Conservation (phyloP, 192 early-diverging fungal species). For the Podila epicladia region DNA sequence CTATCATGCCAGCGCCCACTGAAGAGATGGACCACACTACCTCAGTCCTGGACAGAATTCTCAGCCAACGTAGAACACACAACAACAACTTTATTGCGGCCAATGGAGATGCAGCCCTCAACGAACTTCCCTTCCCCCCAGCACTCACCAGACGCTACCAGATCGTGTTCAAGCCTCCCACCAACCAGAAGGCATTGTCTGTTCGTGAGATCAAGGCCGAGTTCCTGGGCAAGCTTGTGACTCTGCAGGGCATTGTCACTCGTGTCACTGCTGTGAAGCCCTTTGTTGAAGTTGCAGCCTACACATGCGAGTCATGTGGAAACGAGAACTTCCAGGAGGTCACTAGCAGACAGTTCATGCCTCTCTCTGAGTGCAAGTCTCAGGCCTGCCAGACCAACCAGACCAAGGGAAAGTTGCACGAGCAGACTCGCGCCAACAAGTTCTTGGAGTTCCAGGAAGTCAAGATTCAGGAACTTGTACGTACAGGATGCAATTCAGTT, state of each 20-base stretch:
- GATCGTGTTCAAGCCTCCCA: constrained; percentile 82
- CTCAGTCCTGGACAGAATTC: constrained; percentile 90
- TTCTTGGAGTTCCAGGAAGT: constrained; percentile 97
- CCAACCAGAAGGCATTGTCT: constrained; percentile 69
- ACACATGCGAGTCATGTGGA: constrained; percentile 94
- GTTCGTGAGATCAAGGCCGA: constrained; percentile 89
- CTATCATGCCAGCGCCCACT: constrained; percentile 60
- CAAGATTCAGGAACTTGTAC: constrained; percentile 93
- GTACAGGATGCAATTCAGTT: constrained; percentile 3
- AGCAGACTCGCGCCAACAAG: constrained; percentile 92
- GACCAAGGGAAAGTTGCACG: constrained; percentile 83
- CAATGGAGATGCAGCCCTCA: constrained; percentile 48
- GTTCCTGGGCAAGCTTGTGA: constrained; percentile 86
- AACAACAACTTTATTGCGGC: constrained; percentile 56
- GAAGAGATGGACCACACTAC: constrained; percentile 69
- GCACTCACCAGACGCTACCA: constrained; percentile 87
- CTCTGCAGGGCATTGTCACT: constrained; percentile 92
- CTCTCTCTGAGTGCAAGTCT: constrained; percentile 84
- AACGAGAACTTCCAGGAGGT: constrained; percentile 97
- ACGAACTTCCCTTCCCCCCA: constrained; percentile 72
- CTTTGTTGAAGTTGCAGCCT: constrained; percentile 85
- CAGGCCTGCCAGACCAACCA: constrained; percentile 83
- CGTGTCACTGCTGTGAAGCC: constrained; percentile 95
- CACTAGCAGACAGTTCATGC: constrained; percentile 73
- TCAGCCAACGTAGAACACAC: constrained; percentile 83